These are phyloP conservation scores for Cyclotella sp. DNA, from an alignment of 108 stramenopile species.

Conservation along the genomic window DNA sequence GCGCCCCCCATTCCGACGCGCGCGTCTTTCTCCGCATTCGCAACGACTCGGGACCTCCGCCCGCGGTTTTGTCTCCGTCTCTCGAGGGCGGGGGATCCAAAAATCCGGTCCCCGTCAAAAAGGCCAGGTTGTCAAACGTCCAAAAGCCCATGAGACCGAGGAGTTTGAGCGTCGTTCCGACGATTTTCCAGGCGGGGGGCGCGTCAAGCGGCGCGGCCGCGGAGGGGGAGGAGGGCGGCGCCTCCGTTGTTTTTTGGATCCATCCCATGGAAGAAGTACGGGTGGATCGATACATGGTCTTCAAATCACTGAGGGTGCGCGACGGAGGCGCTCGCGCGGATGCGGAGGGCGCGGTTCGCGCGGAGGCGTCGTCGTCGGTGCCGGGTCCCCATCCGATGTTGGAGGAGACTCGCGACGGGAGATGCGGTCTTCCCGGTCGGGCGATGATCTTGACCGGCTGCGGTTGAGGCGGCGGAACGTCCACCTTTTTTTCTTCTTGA, in stretches of 20 bases:
- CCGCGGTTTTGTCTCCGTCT: no score
- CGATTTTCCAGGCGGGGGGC: conserved; percentile 69
- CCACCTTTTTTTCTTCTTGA: neutral
- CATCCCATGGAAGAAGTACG: conserved; percentile 27
- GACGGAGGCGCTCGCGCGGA: conserved; percentile 7
- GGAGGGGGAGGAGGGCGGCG: no score
- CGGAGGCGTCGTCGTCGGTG: conserved; percentile 1
- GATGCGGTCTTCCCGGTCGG: conserved; percentile 25
- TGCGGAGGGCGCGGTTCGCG: neutral
- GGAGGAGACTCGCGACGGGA: conserved; percentile 49
- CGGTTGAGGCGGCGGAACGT: neutral
- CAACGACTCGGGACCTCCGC: conserved; percentile 1
- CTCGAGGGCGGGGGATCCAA: conserved; percentile 50
- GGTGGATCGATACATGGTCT: conserved; percentile 51
- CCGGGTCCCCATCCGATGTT: conserved; percentile 62
- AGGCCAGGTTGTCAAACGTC: conserved; percentile 80
- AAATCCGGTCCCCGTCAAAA: conserved; percentile 63
- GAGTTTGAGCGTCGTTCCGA: conserved; percentile 69
- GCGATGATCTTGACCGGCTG: neutral
- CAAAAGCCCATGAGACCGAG: conserved; percentile 78
- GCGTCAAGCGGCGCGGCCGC: no score
- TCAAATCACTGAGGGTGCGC: conserved; percentile 31
- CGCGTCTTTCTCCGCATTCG: conserved; percentile 31
- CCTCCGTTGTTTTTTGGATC: conserved; percentile 11
- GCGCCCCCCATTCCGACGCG: conserved; percentile 59